phyloP scores from a whole-genome alignment of 768 basidiomycete genomes.

The Phaffia australis region DNA sequence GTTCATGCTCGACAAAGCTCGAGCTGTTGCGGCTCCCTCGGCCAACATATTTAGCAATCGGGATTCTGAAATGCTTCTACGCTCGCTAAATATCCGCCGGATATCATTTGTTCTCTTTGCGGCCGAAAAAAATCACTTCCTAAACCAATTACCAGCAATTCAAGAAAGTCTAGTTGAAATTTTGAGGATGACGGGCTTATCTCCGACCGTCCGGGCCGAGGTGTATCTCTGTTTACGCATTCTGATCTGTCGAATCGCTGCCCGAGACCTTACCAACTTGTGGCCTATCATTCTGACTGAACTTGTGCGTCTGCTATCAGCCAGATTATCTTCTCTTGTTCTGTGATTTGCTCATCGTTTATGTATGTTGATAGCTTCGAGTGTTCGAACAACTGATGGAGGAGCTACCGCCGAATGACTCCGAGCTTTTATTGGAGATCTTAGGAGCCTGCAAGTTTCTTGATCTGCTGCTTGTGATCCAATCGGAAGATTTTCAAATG shows the following conservation, averaged over 20 bases:
- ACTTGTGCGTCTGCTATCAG: conserved; percentile 46
- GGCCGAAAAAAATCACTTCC: conserved; percentile 81
- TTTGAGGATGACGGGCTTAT: conserved; percentile 58
- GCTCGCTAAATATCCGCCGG: conserved; percentile 75
- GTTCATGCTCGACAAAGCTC: conserved; percentile 31
- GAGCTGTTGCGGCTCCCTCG: conserved; percentile 68
- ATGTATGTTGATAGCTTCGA: conserved; percentile 53
- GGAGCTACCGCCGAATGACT: conserved; percentile 61
- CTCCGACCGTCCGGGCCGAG: conserved; percentile 81
- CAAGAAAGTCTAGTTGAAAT: conserved; percentile 95
- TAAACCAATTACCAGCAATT: conserved; percentile 80
- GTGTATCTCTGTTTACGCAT: conserved; percentile 82
- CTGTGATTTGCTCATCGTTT: neutral
- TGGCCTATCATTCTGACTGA: conserved; percentile 95
- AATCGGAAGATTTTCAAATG: conserved; percentile 98
- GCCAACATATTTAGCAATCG: conserved; percentile 93
- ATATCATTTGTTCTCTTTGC: conserved; percentile 76
- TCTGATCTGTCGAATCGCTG: conserved; percentile 74
- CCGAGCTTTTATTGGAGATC: conserved; percentile 70
- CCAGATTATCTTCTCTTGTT: neutral
- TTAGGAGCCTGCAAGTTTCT: conserved; percentile 88
- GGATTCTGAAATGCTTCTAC: conserved; percentile 81
- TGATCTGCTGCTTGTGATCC: conserved; percentile 79
- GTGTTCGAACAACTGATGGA: conserved; percentile 73
- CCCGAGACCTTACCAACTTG: conserved; percentile 84